These are phyloP conservation scores for Penicillium sp. DNA, from an alignment of 2,329 filamentous ascomycete genomes.

Conservation along the genomic window DNA sequence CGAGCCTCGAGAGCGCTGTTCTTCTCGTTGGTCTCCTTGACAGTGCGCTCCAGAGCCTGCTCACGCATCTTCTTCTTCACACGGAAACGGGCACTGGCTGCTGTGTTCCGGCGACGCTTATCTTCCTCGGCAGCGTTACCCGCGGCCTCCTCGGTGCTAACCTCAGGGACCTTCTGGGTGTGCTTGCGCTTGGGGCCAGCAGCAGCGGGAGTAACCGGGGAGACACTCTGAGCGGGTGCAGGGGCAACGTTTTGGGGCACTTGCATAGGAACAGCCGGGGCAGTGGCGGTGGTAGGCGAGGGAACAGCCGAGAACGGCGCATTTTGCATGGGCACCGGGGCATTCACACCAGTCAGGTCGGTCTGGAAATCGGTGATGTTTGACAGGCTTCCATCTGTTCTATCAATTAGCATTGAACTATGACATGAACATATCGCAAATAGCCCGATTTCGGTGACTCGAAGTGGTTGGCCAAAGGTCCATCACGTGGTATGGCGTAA, in stretches of 20 bases:
- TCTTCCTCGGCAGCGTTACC: constrained; percentile 82
- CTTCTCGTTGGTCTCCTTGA: constrained; percentile 81
- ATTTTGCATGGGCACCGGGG: constrained; percentile 28
- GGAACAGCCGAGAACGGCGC: constrained; percentile 23
- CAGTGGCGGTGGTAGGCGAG: constrained; percentile 21
- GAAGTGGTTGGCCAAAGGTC: constrained; percentile 1
- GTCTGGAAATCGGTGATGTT: constrained; percentile 33
- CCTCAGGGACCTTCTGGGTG: constrained; percentile 35
- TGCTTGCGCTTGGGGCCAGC: constrained; percentile 39
- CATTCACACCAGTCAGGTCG: constrained; percentile 29
- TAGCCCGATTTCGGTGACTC: constrained; percentile 12
- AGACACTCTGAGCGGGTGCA: not conserved
- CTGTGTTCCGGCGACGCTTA: constrained; percentile 85
- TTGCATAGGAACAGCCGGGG: constrained; percentile 14
- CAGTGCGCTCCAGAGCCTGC: constrained; percentile 75
- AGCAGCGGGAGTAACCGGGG: constrained; percentile 7
- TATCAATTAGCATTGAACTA: constrained; percentile 15
- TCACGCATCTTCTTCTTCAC: constrained; percentile 97
- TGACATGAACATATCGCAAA: constrained; percentile 4
- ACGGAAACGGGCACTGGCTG: constrained; percentile 85
- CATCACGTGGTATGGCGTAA: constrained; percentile 41
- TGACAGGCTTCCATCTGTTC: constrained; percentile 30
- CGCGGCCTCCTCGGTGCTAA: constrained; percentile 67
- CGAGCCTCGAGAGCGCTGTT: constrained; percentile 71
- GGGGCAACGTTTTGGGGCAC: constrained; percentile 11